Evolutionary conservation across 1,284 basidiomycete species (phyloP).

Genomic region (Clitocybe nebularis): DNA sequence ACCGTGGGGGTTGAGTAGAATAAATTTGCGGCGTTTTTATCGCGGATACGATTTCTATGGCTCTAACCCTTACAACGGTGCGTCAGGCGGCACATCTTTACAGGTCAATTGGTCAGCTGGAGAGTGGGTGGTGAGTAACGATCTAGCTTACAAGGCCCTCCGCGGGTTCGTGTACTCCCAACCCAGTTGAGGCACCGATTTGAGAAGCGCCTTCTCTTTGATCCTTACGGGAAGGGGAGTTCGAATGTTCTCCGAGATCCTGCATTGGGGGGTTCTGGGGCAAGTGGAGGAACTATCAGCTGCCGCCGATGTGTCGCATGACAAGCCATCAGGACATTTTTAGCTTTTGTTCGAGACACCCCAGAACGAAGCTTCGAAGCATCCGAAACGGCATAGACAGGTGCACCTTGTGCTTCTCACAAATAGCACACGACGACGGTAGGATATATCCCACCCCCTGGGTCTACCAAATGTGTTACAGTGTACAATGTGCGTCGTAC

Average conservation of each 20-base stretch:
- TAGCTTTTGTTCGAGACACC: conserved; percentile 7
- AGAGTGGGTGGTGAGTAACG: neutral
- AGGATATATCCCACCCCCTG: conserved; percentile 4
- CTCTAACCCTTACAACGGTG: neutral
- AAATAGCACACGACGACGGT: conserved; percentile 3
- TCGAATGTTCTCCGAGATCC: conserved; percentile 12
- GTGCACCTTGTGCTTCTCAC: conserved; percentile 2
- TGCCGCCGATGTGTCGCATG: conserved; percentile 8
- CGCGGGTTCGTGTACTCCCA: conserved; percentile 2
- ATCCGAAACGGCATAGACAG: conserved; percentile 1
- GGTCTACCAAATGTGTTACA: neutral
- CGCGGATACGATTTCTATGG: neutral
- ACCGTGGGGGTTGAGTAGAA: neutral
- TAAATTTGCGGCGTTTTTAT: neutral
- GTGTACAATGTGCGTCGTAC: neutral
- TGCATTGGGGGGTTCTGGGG: neutral
- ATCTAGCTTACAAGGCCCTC: neutral
- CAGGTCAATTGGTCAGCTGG: neutral
- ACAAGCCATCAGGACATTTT: conserved; percentile 1
- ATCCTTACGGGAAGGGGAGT: conserved; percentile 12
- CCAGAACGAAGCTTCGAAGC: neutral
- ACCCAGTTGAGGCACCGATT: conserved; percentile 10
- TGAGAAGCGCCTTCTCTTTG: conserved; percentile 8
- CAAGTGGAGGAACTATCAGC: conserved; percentile 8
- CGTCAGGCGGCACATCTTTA: neutral